Base-by-base conservation (phyloP, 1,284 basidiomycete genomes). In the Tylopilus sp. region DNA sequence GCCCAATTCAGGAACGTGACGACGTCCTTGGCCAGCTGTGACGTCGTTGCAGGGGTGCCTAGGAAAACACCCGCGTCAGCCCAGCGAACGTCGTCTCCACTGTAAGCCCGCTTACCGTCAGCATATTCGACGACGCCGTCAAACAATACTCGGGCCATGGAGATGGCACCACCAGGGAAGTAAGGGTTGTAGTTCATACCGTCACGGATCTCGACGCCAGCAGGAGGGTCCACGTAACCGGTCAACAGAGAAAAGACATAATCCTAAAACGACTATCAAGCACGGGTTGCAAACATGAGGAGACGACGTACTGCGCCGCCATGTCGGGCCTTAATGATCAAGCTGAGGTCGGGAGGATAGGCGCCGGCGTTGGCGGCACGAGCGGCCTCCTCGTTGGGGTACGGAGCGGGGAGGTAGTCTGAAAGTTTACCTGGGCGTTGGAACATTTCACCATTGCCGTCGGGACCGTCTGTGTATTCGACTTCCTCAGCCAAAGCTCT, bases 1-100 rank as follows among this genome's bases (percentile, higher is more conserved):
- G 91, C 89, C 92, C 92, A 97, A 73, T 82, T 83, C 52, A 99
- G 74, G 87, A 99, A 99, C 3, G 89, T 92, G 35, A 84, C 83
- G 44, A 99, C 94, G 64, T 99, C 97, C 82, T 99, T 99, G 59
- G 97, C 95, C 94, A 99, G 96, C 72, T 99, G 97, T n/a, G 92
- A 91, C 10, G 94, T 89, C 42, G 96, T 99, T 11, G 96, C 92
- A 10, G 96, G 93, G 6, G 97, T 99, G 48, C 91, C 92, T 91
- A 50, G 19, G 47, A n/a, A 42, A 18, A 31, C 21, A 30, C n/a
- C 16, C 16, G n/a, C 7, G 41, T 53, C 35, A 66, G 18, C 28
- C 11, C 12, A 26, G 16, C 3, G 6, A 44, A 37, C 12, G 9
- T 8, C 7, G 9, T 4, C n/a, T n/a, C 19, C n/a, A 19, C 16